These are phyloP conservation scores for Fimicolochytrium jonesii DNA, from an alignment of 192 early-diverging fungal genomes.

Conservation along the genomic window DNA sequence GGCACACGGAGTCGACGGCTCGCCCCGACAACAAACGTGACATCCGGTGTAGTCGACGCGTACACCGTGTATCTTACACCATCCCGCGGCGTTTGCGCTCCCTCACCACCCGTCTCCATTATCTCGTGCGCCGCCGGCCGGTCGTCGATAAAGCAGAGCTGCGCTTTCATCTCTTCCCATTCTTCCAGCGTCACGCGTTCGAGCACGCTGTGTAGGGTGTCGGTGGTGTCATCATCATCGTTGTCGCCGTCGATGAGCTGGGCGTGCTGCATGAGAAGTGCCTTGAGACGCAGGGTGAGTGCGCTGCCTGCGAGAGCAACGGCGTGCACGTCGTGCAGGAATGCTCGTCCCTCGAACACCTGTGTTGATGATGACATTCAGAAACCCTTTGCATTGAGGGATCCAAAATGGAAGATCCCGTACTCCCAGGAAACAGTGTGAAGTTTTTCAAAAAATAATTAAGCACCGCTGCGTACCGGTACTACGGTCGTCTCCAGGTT, in stretches of 20 bases:
- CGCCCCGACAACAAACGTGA: not conserved
- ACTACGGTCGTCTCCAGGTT: constrained; percentile 69
- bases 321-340: constrained; percentile 59
- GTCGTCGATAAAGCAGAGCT: constrained; percentile 57
- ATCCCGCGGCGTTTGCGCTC: too few species aligned
- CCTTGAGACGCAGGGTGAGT: constrained; percentile 52
- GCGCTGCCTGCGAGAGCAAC: constrained; percentile 64
- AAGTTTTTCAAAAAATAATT: too few species aligned
- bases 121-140: constrained; percentile 24
- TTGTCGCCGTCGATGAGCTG: constrained; percentile 36
- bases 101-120: too few species aligned
- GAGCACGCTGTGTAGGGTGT: too few species aligned
- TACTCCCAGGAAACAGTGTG: too few species aligned
- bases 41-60: not conserved
- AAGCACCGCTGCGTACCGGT: constrained; percentile 59
- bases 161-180: constrained; percentile 65
- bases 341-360: constrained; percentile 65
- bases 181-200: constrained; percentile 50
- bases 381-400: too few species aligned
- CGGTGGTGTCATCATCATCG: not conserved
- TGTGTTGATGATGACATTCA: too few species aligned
- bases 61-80: constrained; percentile 18
- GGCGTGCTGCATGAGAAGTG: constrained; percentile 59
- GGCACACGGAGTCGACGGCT: constrained; percentile 47
- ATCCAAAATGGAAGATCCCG: too few species aligned